Conservation (phyloP, 2,329 filamentous ascomycete genomes). For the Epichloe uncinata region DNA sequence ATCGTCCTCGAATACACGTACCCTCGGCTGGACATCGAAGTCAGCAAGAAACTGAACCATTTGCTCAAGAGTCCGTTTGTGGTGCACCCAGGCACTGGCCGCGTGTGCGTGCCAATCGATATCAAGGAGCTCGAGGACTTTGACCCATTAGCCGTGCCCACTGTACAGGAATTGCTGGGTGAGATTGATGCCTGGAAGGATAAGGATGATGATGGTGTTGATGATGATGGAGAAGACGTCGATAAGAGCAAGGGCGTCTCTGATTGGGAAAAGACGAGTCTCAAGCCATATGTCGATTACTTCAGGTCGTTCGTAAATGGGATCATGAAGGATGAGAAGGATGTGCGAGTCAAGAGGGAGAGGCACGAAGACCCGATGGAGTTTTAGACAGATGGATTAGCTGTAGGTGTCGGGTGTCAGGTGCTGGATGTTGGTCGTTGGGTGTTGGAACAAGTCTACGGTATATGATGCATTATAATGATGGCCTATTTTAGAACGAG, state of each 20-base stretch:
- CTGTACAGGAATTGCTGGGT: slow-evolving; percentile 63
- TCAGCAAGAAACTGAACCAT: slow-evolving; percentile 96
- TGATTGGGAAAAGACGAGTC: slow-evolving; percentile 94
- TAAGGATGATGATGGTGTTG: slow-evolving; percentile 21
- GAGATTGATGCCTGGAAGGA: slow-evolving; percentile 77
- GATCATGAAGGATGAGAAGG: slow-evolving; percentile 64
- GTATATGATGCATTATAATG: neutral
- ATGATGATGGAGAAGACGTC: slow-evolving; percentile 27
- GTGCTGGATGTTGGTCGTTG: neutral
- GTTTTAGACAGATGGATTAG: slow-evolving; percentile 25
- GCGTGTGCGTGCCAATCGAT: slow-evolving; percentile 94
- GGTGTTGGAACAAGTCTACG: neutral
- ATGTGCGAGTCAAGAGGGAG: slow-evolving; percentile 40
- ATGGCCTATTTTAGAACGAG: neutral
- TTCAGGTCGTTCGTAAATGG: slow-evolving; percentile 71
- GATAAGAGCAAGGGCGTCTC: slow-evolving; percentile 32
- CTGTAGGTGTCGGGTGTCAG: neutral
- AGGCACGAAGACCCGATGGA: slow-evolving; percentile 40
- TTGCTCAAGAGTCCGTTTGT: slow-evolving; percentile 96
- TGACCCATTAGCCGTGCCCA: slow-evolving; percentile 79
- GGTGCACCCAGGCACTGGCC: slow-evolving; percentile 84
- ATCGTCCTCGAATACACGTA: slow-evolving; percentile 97
- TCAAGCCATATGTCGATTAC: slow-evolving; percentile 85
- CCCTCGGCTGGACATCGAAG: slow-evolving; percentile 88
- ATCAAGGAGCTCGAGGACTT: slow-evolving; percentile 60